These are phyloP conservation scores for Solanum hybrid DNA, from an alignment of 305 asterid genomes.

Conservation along the genomic window DNA sequence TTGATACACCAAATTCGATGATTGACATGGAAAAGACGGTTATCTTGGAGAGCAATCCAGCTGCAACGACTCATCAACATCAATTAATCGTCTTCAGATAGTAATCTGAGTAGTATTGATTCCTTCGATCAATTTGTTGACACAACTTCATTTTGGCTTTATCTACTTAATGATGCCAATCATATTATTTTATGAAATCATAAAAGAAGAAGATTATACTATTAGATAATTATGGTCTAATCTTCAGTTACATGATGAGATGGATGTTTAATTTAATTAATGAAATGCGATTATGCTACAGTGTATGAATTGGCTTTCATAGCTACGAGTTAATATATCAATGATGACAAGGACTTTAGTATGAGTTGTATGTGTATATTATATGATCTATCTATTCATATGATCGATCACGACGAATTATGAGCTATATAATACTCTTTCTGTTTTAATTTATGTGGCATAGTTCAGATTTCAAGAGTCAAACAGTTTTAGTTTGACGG, in stretches of 20 bases:
- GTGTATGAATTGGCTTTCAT: not conserved
- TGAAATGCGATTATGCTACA: not conserved
- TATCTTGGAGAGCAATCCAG: conserved; percentile 1
- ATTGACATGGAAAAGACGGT: not conserved
- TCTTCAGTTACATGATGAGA: not conserved
- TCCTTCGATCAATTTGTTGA: not conserved
- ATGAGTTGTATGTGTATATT: not conserved
- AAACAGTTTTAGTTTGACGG: too few relatives aligned
- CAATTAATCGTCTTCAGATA: not conserved
- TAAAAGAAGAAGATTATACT: not conserved
- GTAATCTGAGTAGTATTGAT: not conserved
- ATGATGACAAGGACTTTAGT: not conserved
- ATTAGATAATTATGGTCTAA: not conserved
- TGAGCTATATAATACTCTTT: too few relatives aligned
- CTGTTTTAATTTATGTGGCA: too few relatives aligned
- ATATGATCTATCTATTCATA: not conserved
- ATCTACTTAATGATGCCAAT: not conserved
- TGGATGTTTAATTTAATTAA: too few relatives aligned
- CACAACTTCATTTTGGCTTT: not conserved
- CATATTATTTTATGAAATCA: not conserved
- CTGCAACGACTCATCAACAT: not conserved
- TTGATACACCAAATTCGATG: too few relatives aligned
- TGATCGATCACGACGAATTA: not conserved
- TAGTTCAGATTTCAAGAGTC: too few relatives aligned
- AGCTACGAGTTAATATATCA: not conserved